phyloP scores from a whole-genome alignment of 805 yeast genomes.

The Ogataea philodendri region DNA sequence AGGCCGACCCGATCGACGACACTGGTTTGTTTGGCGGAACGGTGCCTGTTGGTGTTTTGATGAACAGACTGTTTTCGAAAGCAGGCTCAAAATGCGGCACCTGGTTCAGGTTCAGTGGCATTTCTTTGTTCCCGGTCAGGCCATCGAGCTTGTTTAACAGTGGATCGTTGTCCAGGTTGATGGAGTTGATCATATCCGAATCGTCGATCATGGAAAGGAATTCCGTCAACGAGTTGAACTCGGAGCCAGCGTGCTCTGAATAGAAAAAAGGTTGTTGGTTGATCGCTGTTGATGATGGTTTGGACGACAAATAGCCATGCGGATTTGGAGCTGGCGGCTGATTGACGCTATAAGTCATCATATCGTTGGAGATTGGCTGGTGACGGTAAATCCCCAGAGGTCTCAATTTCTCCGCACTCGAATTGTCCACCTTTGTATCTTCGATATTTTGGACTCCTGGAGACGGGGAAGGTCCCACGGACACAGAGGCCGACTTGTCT shows the following conservation, averaged over 20 bases:
- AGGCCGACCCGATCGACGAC: conserved; percentile 4
- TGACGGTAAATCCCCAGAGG: conserved; percentile 19
- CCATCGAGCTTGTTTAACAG: conserved; percentile 36
- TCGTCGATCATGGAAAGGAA: conserved; percentile 89
- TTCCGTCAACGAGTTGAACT: conserved; percentile 85
- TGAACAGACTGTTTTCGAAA: conserved; percentile 18
- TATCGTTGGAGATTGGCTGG: conserved; percentile 7
- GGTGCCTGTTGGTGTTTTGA: conserved; percentile 9
- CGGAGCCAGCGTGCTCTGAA: conserved; percentile 91
- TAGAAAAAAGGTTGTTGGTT: conserved; percentile 76
- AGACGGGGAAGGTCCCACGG: conserved; percentile 8
- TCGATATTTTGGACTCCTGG: conserved; percentile 13
- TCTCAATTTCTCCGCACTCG: conserved; percentile 17
- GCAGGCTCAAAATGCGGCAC: conserved; percentile 15
- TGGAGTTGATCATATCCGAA: conserved; percentile 57
- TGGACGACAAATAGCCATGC: conserved; percentile 9
- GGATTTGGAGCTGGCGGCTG: conserved; percentile 3
- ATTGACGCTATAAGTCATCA: too few relatives aligned
- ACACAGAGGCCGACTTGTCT: conserved; percentile 9
- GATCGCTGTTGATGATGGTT: conserved; percentile 26
- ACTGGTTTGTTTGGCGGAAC: conserved; percentile 5
- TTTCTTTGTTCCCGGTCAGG: conserved; percentile 23
- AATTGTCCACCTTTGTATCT: conserved; percentile 6
- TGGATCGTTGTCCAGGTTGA: conserved; percentile 37
- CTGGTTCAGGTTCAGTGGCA: conserved; percentile 19